phyloP scores from a whole-genome alignment of 352 stramenopile genomes.

The Lagenidium giganteum region DNA sequence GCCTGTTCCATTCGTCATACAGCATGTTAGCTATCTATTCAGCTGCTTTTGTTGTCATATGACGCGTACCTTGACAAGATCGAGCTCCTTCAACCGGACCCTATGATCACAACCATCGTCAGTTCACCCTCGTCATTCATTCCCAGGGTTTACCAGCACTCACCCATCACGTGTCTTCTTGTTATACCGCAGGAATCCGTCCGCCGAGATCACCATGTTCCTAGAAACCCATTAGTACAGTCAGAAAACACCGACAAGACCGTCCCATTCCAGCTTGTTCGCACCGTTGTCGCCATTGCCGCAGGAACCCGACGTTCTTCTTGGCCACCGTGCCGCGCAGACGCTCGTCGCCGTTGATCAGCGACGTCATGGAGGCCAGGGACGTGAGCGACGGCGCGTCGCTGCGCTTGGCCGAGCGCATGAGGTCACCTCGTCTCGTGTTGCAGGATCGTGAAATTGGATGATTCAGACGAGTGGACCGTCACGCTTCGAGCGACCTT shows the following conservation, averaged over 20 bases:
- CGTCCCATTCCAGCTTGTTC: background rate
- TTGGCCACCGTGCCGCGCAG: conserved; percentile 47
- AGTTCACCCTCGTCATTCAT: background rate
- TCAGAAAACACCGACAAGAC: conserved; percentile 1
- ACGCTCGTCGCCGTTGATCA: conserved; percentile 6
- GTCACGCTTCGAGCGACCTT: no score
- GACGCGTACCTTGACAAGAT: conserved; percentile 56
- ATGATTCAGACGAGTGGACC: no score
- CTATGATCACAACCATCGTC: conserved; percentile 16
- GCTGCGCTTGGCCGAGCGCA: no score
- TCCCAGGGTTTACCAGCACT: background rate
- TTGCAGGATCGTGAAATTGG: no score
- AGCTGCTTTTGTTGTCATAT: background rate
- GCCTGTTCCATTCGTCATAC: conserved; percentile 6
- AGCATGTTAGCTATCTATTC: background rate
- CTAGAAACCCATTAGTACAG: background rate
- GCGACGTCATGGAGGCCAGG: background rate
- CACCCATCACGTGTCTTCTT: conserved; percentile 60
- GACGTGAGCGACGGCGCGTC: no score
- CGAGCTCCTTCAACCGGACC: conserved; percentile 51
- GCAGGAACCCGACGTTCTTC: conserved; percentile 60
- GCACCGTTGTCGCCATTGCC: conserved; percentile 54
- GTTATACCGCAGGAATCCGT: conserved; percentile 64
- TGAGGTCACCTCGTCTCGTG: no score
- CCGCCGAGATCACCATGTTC: conserved; percentile 35